Evolutionary conservation across 345 rosid genomes (phyloP), one percentile per base, ranked within the genome.

Genomic region (Populus simonii): DNA sequence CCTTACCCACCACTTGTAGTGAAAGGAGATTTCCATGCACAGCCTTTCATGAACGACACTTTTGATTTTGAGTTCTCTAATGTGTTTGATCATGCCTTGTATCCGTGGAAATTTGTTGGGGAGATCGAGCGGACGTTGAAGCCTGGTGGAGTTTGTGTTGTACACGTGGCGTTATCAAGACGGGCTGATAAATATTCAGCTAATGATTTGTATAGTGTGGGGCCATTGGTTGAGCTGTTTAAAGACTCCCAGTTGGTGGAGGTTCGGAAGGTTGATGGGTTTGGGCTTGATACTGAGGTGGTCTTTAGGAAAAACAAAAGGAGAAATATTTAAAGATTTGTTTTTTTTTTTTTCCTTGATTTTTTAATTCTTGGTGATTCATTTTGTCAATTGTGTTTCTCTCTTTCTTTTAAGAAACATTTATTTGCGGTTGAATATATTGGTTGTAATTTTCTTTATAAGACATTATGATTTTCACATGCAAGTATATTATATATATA

Each of bases 1-100:
- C 86, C 88, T 5, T 80, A 65, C 10, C 86, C 88, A 41, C 88
- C 88, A 8, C 84, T 85, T 38, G 88, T 85, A 3, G 66, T 85
- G 16, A 70, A 70, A 59, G 88, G 88, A 27, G 88, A 85, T 35
- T 85, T 85, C 51, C 88, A 85, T 62, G 81, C 86, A 7, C 88
- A 83, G 78, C 86, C 88, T 5, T 85, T 85, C 39, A 61, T 67
- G n/a, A 78, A 85, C 63, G 81, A 41, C 4, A 80, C 86, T 0
- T 85, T 83, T n/a, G 88, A 85, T 66, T 80, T 85, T 15, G 86
- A 83, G 73, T 85, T 85, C 86, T 85, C 88, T 8, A 83, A 85
- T 22, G 88, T 85, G 77, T 85, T 85, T 53, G 88, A 85, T 43
- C 88, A 85, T 73, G 88, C 88, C 1, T 36, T 85, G 57, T 83